Percentiles rank a stretch among this genome's conserved stretches.
Conservation (phyloP, 495 filamentous ascomycete species). For the Schizothecium vesticola region DNA sequence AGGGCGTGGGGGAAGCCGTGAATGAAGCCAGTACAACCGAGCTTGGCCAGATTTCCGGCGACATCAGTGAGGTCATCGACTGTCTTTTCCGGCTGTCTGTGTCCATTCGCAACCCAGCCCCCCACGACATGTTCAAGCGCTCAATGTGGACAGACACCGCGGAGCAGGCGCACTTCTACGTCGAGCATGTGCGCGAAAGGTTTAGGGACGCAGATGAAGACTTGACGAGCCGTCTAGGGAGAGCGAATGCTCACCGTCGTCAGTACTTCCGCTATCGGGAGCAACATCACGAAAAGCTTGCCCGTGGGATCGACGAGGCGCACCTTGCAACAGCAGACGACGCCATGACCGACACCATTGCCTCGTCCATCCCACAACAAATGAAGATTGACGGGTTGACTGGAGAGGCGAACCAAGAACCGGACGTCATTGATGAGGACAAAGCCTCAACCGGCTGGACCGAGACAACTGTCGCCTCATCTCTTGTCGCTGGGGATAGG, state of each 20-base stretch:
- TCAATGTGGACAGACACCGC: slow-evolving; percentile 10
- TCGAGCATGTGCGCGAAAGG: slow-evolving; percentile 1
- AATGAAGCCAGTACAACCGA: neutral
- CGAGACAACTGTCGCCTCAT: slow-evolving; percentile 19
- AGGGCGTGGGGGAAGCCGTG: no score
- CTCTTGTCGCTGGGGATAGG: neutral
- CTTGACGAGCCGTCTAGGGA: slow-evolving; percentile 34
- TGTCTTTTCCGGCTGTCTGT: slow-evolving; percentile 19
- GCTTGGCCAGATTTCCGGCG: slow-evolving; percentile 9
- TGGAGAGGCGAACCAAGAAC: neutral
- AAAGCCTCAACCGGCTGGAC: slow-evolving; percentile 16
- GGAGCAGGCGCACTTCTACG: slow-evolving; percentile 12
- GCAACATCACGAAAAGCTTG: slow-evolving; percentile 34
- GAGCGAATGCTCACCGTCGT: slow-evolving; percentile 36
- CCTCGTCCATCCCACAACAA: slow-evolving; percentile 12
- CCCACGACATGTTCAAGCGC: slow-evolving; percentile 23
- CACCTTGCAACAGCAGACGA: neutral
- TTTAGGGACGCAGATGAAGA: neutral
- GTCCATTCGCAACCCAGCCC: slow-evolving; percentile 21
- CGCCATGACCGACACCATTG: slow-evolving; percentile 8
- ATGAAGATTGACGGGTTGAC: neutral
- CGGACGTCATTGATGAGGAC: slow-evolving; percentile 14
- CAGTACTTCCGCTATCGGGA: slow-evolving; percentile 40
- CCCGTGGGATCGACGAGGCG: slow-evolving; percentile 18
- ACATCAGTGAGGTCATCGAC: slow-evolving; percentile 15